Base-by-base conservation (phyloP, 2,329 filamentous ascomycete species). In the Tolypocladium sp. region DNA sequence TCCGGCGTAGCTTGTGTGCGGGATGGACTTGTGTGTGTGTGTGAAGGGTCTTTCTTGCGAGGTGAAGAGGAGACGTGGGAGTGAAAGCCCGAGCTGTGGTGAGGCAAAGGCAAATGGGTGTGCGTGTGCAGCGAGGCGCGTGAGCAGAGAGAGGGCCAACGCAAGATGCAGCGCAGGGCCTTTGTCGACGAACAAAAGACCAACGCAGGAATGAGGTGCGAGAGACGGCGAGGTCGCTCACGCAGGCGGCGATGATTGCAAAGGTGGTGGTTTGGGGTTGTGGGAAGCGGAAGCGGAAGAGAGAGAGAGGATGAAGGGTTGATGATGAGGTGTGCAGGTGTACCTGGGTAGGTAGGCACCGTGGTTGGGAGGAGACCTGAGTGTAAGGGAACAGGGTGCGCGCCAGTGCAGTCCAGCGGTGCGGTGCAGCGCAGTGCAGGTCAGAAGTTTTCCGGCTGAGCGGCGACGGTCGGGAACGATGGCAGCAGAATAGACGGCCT, bases 391-490 rank as follows among this genome's bases (percentile, higher is more conserved):
- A 12, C 22, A 15, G 40, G 55, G 51, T 53, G 35, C 20, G 27
- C 49, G 20, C 27, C 9, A 4, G 49, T 30, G 49, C 49, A 9
- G 27, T 33, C 27, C 46, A 44, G n/a, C 17, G 46, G 15, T 7
- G 37, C 15, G 6, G 38, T 8, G 41, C 49, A 52, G 49, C 20
- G 30, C 49, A 35, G 49, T 35, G 49, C 49, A 35, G 30, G 49
- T 13, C 49, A 35, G 20, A 53, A 52, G 44, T 37, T 57, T 57
- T 57, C 35, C 46, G 56, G 44, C 56, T 2, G 35, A 42, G 41
- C 55, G 55, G 56, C 55, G 22, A 13, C 56, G 56, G 35, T 40
- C 56, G 56, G 56, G 25, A 52, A 33, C 56, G 53, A 42, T 52
- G 35, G 20, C 25, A n/a, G 55, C 55, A 35, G 25, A 52, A n/a